These are phyloP conservation scores for Zanthoxylum bungeanum DNA, from an alignment of 345 rosid genomes.

Conservation along the genomic window DNA sequence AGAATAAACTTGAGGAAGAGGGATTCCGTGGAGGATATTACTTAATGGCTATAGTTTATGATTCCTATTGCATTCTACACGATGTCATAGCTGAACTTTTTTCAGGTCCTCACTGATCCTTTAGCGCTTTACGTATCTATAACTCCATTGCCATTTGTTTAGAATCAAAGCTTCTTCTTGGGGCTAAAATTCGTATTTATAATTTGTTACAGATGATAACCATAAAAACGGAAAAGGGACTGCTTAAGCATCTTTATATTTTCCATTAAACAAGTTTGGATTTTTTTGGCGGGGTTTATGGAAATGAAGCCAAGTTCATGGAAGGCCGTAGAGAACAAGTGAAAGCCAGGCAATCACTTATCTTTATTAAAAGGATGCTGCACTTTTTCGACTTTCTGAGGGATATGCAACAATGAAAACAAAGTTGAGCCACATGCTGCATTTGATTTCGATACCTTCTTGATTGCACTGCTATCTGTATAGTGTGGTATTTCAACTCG, in stretches of 20 bases:
- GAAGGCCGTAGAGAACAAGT: background rate
- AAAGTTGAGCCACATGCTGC: slow-evolving; percentile 17
- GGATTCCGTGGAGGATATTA: slow-evolving; percentile 1
- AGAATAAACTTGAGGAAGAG: background rate
- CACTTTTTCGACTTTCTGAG: slow-evolving; percentile 24
- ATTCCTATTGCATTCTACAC: slow-evolving; percentile 15
- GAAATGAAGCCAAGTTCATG: no score
- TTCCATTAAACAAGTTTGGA: background rate
- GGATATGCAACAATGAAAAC: slow-evolving; percentile 6
- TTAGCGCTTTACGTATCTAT: slow-evolving; percentile 13
- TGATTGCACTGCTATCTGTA: background rate
- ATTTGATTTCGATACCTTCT: background rate
- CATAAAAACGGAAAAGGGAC: background rate
- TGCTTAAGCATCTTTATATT: background rate
- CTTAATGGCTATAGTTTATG: slow-evolving; percentile 13
- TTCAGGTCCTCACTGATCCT: slow-evolving; percentile 11
- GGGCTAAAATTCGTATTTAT: slow-evolving; percentile 9
- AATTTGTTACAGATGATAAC: background rate
- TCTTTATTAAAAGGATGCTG: slow-evolving; percentile 11
- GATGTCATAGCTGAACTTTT: slow-evolving; percentile 18
- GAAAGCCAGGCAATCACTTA: background rate
- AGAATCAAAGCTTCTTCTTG: slow-evolving; percentile 6
- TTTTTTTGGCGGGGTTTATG: background rate
- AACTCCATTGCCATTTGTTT: slow-evolving; percentile 21
- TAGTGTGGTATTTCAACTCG: background rate